Conservation (phyloP, 140 eudicot species). For the Senecio squalidus region DNA sequence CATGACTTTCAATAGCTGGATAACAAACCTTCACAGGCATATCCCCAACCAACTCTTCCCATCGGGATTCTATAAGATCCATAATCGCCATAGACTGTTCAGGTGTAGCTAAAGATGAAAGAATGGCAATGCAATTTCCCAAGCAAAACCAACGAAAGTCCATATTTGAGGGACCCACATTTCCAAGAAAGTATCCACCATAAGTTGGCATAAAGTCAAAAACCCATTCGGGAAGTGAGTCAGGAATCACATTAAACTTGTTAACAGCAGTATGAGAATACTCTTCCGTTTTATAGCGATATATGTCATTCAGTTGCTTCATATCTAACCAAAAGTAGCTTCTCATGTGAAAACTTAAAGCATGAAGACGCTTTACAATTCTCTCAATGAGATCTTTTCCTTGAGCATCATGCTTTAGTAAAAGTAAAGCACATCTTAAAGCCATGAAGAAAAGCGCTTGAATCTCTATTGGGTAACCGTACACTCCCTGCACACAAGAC, state of each 20-base stretch:
- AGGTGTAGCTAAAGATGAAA: constrained; percentile 78
- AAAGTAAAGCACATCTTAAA: constrained; percentile 65
- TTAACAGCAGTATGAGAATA: constrained; percentile 86
- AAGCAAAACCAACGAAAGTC: constrained; percentile 95
- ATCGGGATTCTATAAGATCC: constrained; percentile 91
- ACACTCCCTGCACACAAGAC: constrained; percentile 56
- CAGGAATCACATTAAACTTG: constrained; percentile 86
- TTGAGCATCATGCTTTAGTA: constrained; percentile 71
- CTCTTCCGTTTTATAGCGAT: constrained; percentile 80
- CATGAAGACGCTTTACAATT: constrained; percentile 78
- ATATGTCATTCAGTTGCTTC: constrained; percentile 74
- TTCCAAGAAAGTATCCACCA: constrained; percentile 92
- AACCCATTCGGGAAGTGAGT: constrained; percentile 93
- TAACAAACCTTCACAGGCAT: constrained; percentile 96
- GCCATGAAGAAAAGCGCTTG: constrained; percentile 98
- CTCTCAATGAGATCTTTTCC: constrained; percentile 73
- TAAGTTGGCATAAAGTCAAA: constrained; percentile 86
- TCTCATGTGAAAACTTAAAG: constrained; percentile 83
- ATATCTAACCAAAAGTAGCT: constrained; percentile 77
- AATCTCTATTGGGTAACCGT: constrained; percentile 93
- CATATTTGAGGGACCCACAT: constrained; percentile 88
- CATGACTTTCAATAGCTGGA: constrained; percentile 90
- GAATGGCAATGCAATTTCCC: constrained; percentile 86
- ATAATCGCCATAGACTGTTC: constrained; percentile 81
- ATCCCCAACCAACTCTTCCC: constrained; percentile 92